Base-by-base conservation (phyloP, 1,284 basidiomycete species). In the Cryptococcus maquisensis region DNA sequence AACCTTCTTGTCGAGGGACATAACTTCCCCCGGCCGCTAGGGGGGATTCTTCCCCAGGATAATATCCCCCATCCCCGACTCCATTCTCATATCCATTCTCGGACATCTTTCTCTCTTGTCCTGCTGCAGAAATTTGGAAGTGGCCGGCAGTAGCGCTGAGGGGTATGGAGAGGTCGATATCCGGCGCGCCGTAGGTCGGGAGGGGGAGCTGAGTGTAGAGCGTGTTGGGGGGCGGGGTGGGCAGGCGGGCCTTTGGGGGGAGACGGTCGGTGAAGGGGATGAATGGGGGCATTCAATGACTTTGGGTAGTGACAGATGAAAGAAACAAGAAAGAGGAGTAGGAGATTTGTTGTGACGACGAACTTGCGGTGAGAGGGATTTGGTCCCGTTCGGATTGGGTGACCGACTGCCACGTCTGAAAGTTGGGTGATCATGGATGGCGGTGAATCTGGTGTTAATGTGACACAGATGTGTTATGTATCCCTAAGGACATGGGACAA, bases 141-240 rank as follows among this genome's bases (percentile, higher is more conserved):
- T n/a, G 15, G 39, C 4, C 35, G 21, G 26, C 21, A 36, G 21
- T 48, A 48, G 44, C 20, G 24, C 28, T 26, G 41, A 18, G 18
- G 38, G 16, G 62, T 64, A 44, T 44, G 42, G n/a, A n/a, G n/a
- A 23, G 42, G 47, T 70, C 62, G 32, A 61, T 46, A 51, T 73
- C 69, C n/a, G 71, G 71, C 3, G 65, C 54, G 8, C 57, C 68
- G 71, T 71, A 71, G 36, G 60, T 55, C 3, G 63, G 60, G 3
- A 62, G 58, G 5, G 45, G 52, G 10, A 45, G 26, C 40, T 51
- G 64, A 41, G 36, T 37, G 28, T 18, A 42, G 0, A 10, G 28
- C 10, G 28, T 47, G 35, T 9, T 15, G 28, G 16, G 18, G 35
- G 57, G 50, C 3, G 55, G 60, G 0, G 59, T 51, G 1, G 64